Conservation (phyloP, 768 basidiomycete genomes). For the Auriscalpium vulgare region DNA sequence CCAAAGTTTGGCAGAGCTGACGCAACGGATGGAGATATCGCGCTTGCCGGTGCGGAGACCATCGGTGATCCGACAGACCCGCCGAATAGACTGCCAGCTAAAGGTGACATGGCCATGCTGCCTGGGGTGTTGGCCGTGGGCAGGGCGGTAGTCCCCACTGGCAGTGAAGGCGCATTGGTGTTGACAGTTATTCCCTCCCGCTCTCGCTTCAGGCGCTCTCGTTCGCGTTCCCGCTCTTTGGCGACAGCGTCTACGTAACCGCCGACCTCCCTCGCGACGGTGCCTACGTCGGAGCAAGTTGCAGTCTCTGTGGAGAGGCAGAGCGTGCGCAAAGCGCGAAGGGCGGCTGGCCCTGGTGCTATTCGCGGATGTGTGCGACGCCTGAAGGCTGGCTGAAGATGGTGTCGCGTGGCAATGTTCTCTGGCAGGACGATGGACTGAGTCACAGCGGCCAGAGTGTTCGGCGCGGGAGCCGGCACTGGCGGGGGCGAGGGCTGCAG, state of each 20-base stretch:
- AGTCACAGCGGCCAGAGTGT: not conserved
- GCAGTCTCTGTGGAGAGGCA: slow-evolving; percentile 35
- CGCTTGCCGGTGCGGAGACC: not conserved
- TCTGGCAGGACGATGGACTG: not conserved
- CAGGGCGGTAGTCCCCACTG: not conserved
- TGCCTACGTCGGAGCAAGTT: slow-evolving; percentile 31
- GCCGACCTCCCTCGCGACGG: slow-evolving; percentile 53
- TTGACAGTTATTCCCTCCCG: slow-evolving; percentile 36
- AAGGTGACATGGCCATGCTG: slow-evolving; percentile 5
- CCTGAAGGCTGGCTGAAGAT: not conserved
- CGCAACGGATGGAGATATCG: slow-evolving; percentile 4
- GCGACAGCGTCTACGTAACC: slow-evolving; percentile 70
- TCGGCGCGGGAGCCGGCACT: slow-evolving; percentile 17
- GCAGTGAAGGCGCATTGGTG: slow-evolving; percentile 5
- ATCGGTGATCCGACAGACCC: slow-evolving; percentile 6
- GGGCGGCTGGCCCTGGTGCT: not conserved
- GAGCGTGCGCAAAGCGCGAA: slow-evolving; percentile 41
- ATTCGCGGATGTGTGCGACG: not conserved
- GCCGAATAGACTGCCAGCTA: slow-evolving; percentile 5
- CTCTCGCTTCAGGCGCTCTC: slow-evolving; percentile 64
- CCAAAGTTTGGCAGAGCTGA: slow-evolving; percentile 5
- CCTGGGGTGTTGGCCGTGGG: slow-evolving; percentile 6
- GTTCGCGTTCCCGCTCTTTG: slow-evolving; percentile 69
- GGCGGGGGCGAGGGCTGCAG: slow-evolving; percentile 47
- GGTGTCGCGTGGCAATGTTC: not conserved